Evolutionary conservation across 2,329 filamentous ascomycete genomes (phyloP).

Genomic region (Neophaeococcomyces aloes): DNA sequence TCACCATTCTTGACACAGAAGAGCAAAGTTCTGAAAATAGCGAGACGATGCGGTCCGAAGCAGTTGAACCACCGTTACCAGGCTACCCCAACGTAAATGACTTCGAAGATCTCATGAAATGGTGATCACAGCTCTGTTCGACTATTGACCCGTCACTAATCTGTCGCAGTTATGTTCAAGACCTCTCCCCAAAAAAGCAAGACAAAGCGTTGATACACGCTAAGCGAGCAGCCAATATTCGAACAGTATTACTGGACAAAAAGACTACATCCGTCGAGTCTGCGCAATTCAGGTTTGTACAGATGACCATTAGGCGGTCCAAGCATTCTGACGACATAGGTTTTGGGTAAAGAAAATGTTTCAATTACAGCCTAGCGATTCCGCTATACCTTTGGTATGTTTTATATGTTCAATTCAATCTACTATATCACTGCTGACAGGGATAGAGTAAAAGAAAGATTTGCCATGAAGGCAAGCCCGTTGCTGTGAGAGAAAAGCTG

Average conservation of each 20-base stretch:
- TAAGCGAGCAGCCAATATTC: conserved; percentile 38
- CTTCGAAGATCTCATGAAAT: conserved; percentile 37
- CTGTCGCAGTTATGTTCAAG: conserved; percentile 35
- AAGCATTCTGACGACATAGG: conserved; percentile 22
- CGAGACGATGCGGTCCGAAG: conserved; percentile 34
- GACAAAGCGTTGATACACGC: conserved; percentile 43
- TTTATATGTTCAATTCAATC: neutral
- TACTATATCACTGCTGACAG: conserved; percentile 8
- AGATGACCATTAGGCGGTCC: neutral
- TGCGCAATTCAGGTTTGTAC: conserved; percentile 38
- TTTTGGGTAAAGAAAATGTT: conserved; percentile 48
- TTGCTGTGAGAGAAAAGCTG: conserved; percentile 42
- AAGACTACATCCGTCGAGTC: conserved; percentile 42
- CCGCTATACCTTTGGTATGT: conserved; percentile 30
- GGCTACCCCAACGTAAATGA: conserved; percentile 37
- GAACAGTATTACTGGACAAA: conserved; percentile 37
- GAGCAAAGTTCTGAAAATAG: conserved; percentile 36
- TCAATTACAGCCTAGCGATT: conserved; percentile 33
- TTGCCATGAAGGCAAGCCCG: conserved; percentile 42
- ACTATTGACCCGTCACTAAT: neutral
- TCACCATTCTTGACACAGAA: conserved; percentile 30
- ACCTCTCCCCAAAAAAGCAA: conserved; percentile 41
- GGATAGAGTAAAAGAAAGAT: conserved; percentile 33
- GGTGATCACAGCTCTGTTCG: conserved; percentile 23
- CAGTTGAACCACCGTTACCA: conserved; percentile 32